A percentile compares a stretch with the other conserved stretches of the same genome.
These are phyloP conservation scores for Kodamaea lidongshanica DNA, from an alignment of 805 yeast genomes.

Conservation along the genomic window DNA sequence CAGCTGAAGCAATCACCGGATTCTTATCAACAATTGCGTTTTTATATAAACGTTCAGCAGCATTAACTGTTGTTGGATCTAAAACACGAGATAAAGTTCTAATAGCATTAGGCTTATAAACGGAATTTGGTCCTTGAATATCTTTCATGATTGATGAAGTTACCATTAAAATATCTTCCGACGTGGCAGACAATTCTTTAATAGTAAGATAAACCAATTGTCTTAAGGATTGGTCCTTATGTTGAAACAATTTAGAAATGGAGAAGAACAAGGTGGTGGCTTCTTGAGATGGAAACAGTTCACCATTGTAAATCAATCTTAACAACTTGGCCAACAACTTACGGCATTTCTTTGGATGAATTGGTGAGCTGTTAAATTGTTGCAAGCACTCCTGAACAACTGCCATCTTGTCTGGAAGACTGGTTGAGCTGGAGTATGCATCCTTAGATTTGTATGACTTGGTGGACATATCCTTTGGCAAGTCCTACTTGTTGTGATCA, in stretches of 20 bases:
- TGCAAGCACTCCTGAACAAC: conserved; percentile 92
- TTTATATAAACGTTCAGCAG: conserved; percentile 87
- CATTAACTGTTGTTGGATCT: conserved; percentile 85
- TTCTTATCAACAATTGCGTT: conserved; percentile 88
- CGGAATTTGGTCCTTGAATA: conserved; percentile 79
- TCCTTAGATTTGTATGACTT: conserved; percentile 79
- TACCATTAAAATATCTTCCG: conserved; percentile 94
- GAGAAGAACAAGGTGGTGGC: conserved; percentile 91
- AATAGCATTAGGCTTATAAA: conserved; percentile 91
- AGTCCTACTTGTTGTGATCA: conserved; percentile 1
- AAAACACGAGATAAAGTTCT: conserved; percentile 85
- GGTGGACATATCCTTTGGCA: conserved; percentile 59
- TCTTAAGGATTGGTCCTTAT: conserved; percentile 78
- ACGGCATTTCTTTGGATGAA: conserved; percentile 84
- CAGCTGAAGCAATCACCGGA: conserved; percentile 89
- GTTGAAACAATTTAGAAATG: conserved; percentile 90
- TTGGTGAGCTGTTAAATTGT: conserved; percentile 87
- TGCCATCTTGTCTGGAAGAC: conserved; percentile 89
- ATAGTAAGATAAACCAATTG: conserved; percentile 92
- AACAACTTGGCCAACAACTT: conserved; percentile 72
- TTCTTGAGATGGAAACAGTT: conserved; percentile 78
- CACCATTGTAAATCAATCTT: conserved; percentile 80
- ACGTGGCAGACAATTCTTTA: conserved; percentile 78
- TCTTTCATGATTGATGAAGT: conserved; percentile 98
- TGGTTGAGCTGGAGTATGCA: conserved; percentile 49